Conservation (phyloP, 2,329 filamentous ascomycete species). For the Venturia effusa region DNA sequence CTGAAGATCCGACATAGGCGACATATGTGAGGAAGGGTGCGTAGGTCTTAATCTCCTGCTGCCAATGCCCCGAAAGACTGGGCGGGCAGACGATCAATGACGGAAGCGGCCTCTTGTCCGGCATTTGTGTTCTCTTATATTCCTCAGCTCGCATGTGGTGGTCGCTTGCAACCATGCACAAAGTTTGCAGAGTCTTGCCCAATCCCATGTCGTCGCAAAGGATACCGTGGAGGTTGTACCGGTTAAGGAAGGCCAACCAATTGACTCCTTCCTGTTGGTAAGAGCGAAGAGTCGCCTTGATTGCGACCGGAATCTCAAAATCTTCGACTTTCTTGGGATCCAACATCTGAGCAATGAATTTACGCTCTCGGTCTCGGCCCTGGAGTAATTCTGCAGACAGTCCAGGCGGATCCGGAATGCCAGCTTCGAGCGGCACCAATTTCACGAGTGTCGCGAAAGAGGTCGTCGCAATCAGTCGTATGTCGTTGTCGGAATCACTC, state of each 20-base stretch:
- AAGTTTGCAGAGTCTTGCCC: constrained; percentile 91
- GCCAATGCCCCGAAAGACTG: constrained; percentile 94
- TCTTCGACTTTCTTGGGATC: constrained; percentile 95
- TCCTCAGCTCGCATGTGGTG: constrained; percentile 90
- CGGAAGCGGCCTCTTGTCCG: constrained; percentile 69
- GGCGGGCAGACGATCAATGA: constrained; percentile 94
- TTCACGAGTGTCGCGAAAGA: constrained; percentile 97
- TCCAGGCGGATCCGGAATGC: constrained; percentile 91
- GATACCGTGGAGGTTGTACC: constrained; percentile 94
- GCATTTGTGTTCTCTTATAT: constrained; percentile 68
- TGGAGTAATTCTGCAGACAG: constrained; percentile 79
- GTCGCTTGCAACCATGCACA: constrained; percentile 96
- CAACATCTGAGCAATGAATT: constrained; percentile 92
- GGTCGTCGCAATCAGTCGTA: constrained; percentile 87
- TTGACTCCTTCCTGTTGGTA: constrained; percentile 99
- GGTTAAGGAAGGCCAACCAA: constrained; percentile 96
- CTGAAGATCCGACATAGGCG: constrained; percentile 82
- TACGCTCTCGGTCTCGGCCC: constrained; percentile 85
- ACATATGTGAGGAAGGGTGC: constrained; percentile 86
- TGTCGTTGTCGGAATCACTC: constrained; percentile 96
- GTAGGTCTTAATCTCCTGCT: constrained; percentile 92
- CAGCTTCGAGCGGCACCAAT: constrained; percentile 89
- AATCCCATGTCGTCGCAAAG: constrained; percentile 99
- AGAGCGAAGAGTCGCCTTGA: constrained; percentile 90
- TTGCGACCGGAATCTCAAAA: constrained; percentile 87